Conservation (phyloP, 192 early-diverging fungal genomes). For the Coemansia interrupta region DNA sequence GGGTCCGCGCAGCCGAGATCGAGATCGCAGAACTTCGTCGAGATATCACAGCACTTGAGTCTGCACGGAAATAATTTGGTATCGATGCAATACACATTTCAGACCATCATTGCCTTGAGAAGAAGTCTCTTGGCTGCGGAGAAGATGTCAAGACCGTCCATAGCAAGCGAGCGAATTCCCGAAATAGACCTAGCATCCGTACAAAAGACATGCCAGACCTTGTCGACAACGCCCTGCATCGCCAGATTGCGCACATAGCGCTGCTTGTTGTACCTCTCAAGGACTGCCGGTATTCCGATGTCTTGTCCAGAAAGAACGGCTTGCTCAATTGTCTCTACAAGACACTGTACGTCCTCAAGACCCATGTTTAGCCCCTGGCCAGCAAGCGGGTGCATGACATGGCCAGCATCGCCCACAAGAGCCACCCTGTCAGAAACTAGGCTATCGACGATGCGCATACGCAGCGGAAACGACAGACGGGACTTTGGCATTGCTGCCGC, state of each 20-base stretch:
- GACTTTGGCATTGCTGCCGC: slow-evolving; percentile 61
- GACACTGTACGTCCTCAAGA: slow-evolving; percentile 73
- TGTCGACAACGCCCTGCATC: slow-evolving; percentile 82
- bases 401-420: slow-evolving; percentile 94
- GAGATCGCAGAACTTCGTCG: slow-evolving; percentile 52
- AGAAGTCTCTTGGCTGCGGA: slow-evolving; percentile 59
- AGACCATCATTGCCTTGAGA: slow-evolving; percentile 20
- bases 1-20: slow-evolving; percentile 42
- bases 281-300: slow-evolving; percentile 71
- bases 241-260: slow-evolving; percentile 79
- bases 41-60: slow-evolving; percentile 48
- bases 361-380: slow-evolving; percentile 97
- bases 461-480: slow-evolving; percentile 79
- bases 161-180: slow-evolving; percentile 66
- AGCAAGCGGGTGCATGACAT: slow-evolving; percentile 91
- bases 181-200: slow-evolving; percentile 61
- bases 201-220: slow-evolving; percentile 74
- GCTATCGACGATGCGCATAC: slow-evolving; percentile 73
- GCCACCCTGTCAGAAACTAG: slow-evolving; percentile 76
- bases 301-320: slow-evolving; percentile 74
- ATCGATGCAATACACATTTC: no score
- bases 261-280: slow-evolving; percentile 73
- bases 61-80: slow-evolving; percentile 7
- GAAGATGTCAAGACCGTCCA: slow-evolving; percentile 66
- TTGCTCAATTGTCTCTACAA: slow-evolving; percentile 61